Evolutionary conservation across 441 rosid species (phyloP).

Genomic region (Capsella rubella): DNA sequence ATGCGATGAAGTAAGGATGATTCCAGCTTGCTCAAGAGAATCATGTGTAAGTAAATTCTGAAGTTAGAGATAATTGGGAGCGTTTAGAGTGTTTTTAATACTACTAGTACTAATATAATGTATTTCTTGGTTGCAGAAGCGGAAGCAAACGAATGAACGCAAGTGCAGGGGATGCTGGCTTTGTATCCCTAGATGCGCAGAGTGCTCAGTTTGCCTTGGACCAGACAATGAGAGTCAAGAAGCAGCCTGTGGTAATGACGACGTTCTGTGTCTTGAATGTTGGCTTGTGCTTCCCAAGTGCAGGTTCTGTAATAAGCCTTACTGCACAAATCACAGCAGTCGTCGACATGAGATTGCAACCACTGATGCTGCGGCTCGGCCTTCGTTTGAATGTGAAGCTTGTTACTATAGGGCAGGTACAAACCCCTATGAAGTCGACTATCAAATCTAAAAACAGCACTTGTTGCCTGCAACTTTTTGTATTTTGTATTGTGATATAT

Average conservation of each 20-base stretch:
- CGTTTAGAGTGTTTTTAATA: background rate
- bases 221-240: constrained; percentile 56
- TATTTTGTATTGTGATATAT: constrained; percentile 5
- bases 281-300: constrained; percentile 88
- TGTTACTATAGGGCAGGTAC: constrained; percentile 49
- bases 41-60: constrained; percentile 45
- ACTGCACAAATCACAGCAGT: constrained; percentile 58
- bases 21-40: constrained; percentile 53
- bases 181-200: constrained; percentile 74
- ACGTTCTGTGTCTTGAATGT: constrained; percentile 60
- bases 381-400: constrained; percentile 61
- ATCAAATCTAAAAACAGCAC: background rate
- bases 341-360: constrained; percentile 32
- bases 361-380: constrained; percentile 24
- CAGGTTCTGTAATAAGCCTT: constrained; percentile 71
- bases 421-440: constrained; percentile 35
- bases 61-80: background rate
- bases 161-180: constrained; percentile 65
- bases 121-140: constrained; percentile 24
- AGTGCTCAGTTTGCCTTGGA: constrained; percentile 64
- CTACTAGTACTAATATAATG: background rate
- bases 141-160: constrained; percentile 21
- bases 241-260: constrained; percentile 49
- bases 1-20: constrained; percentile 59
- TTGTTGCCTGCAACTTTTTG: constrained; percentile 15